Percentiles rank a stretch among this genome's conserved stretches.
phyloP scores from a whole-genome alignment of 345 rosid genomes.

The Punica granatum region DNA sequence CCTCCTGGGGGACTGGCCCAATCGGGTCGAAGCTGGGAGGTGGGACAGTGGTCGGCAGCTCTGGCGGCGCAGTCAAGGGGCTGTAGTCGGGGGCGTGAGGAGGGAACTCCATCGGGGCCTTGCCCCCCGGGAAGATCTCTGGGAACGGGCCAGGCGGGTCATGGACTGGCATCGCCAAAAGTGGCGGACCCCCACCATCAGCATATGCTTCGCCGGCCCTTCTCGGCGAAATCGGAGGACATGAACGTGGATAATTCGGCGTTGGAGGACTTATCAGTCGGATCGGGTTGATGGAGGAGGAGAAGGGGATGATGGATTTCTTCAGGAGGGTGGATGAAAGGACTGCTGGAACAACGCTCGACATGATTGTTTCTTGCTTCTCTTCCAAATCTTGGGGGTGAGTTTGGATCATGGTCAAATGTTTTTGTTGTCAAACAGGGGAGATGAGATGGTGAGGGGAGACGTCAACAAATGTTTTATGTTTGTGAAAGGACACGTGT shows the following conservation, averaged over 20 bases:
- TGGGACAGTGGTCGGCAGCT: conserved; percentile 13
- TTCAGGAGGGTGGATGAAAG: neutral
- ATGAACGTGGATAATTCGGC: neutral
- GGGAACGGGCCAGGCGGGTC: neutral
- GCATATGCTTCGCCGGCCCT: neutral
- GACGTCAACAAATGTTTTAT: no score
- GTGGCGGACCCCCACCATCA: neutral
- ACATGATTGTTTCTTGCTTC: no score
- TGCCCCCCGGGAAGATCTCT: conserved; percentile 3
- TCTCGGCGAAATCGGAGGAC: neutral
- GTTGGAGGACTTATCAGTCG: neutral
- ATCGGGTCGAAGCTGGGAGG: conserved; percentile 7
- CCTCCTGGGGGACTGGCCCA: conserved; percentile 10
- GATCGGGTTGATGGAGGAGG: neutral
- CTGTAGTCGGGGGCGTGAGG: conserved; percentile 1
- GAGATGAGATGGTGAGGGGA: no score
- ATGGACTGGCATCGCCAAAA: neutral
- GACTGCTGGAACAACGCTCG: no score
- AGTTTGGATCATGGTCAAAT: no score
- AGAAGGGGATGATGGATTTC: neutral
- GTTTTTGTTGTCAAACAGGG: no score
- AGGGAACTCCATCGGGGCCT: conserved; percentile 18
- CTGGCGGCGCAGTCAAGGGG: conserved; percentile 9
- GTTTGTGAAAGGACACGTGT: no score
- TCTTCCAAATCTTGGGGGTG: neutral